These are phyloP conservation scores for Verticillium tricorpus DNA, from an alignment of 2,329 filamentous ascomycete species.

Conservation along the genomic window DNA sequence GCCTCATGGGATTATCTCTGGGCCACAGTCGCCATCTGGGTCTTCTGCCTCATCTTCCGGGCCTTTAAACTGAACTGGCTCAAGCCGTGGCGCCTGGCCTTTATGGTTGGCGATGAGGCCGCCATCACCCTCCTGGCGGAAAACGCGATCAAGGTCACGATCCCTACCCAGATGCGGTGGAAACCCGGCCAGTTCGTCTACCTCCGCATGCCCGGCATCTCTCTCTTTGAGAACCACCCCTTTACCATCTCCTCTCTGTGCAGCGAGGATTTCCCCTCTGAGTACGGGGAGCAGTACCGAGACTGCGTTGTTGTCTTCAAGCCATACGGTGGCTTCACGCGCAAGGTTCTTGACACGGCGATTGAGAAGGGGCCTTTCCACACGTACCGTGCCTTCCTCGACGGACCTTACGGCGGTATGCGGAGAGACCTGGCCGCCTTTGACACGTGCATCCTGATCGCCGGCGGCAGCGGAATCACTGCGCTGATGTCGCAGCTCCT, in stretches of 20 bases:
- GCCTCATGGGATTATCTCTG: constrained; percentile 88
- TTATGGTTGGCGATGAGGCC: constrained; percentile 86
- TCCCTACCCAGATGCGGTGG: constrained; percentile 91
- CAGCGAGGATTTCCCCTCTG: constrained; percentile 88
- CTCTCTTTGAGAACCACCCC: constrained; percentile 86
- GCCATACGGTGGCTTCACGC: constrained; percentile 86
- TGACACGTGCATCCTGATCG: constrained; percentile 88
- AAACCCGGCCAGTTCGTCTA: constrained; percentile 93
- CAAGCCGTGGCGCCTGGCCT: constrained; percentile 72
- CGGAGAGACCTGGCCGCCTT: constrained; percentile 84
- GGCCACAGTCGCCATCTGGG: constrained; percentile 75
- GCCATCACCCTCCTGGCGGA: constrained; percentile 86
- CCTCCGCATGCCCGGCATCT: constrained; percentile 88
- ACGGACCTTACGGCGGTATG: constrained; percentile 95
- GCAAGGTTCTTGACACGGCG: constrained; percentile 75
- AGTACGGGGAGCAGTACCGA: constrained; percentile 81
- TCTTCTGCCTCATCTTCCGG: constrained; percentile 66
- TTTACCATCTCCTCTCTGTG: constrained; percentile 93
- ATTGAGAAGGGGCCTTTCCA: constrained; percentile 84
- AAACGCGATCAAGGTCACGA: constrained; percentile 91
- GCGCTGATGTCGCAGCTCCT: constrained; percentile 87
- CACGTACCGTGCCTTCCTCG: constrained; percentile 86
- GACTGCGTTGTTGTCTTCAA: constrained; percentile 91
- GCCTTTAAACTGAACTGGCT: constrained; percentile 88
- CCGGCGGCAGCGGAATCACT: constrained; percentile 91